phyloP scores from a whole-genome alignment of 2,329 filamentous ascomycete genomes.

The Akanthomyces uredinophilus region DNA sequence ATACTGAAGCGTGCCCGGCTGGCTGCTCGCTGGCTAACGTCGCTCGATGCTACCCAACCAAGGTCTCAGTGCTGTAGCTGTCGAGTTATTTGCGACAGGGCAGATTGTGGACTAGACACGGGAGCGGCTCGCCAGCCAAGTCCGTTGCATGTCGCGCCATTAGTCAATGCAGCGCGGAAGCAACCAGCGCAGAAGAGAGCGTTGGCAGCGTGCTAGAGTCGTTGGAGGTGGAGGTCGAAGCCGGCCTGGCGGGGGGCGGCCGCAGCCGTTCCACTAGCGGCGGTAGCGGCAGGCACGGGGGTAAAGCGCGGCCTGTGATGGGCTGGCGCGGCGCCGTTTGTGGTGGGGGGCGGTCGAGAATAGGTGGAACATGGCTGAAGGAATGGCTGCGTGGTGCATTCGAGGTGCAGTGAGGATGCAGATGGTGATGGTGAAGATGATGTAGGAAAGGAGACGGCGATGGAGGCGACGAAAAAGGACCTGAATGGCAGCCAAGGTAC shows the following conservation, averaged over 20 bases:
- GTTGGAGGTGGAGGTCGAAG: slow-evolving; percentile 12
- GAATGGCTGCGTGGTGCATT: slow-evolving; percentile 1
- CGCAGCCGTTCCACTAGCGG: slow-evolving; percentile 28
- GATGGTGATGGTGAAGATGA: background rate
- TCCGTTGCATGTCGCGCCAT: slow-evolving; percentile 4
- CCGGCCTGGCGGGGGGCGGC: slow-evolving; percentile 5
- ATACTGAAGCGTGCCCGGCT: background rate
- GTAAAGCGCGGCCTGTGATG: slow-evolving; percentile 25
- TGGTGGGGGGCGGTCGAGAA: slow-evolving; percentile 11
- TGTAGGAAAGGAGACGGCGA: background rate
- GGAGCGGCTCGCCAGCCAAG: slow-evolving; percentile 9
- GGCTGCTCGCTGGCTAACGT: slow-evolving; percentile 1
- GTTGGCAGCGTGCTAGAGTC: slow-evolving; percentile 11
- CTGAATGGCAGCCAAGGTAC: no score
- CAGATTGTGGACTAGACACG: background rate
- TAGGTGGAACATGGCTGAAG: slow-evolving; percentile 10
- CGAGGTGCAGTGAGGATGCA: background rate
- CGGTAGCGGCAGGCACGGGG: slow-evolving; percentile 29
- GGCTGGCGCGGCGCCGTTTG: slow-evolving; percentile 20
- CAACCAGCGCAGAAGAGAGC: slow-evolving; percentile 4
- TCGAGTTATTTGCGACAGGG: background rate
- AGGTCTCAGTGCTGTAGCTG: background rate
- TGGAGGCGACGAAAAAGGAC: background rate
- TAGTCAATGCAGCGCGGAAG: slow-evolving; percentile 8
- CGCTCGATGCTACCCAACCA: background rate